Conservation (phyloP, 805 yeast species). For the Saccharomycodes ludwigii region DNA sequence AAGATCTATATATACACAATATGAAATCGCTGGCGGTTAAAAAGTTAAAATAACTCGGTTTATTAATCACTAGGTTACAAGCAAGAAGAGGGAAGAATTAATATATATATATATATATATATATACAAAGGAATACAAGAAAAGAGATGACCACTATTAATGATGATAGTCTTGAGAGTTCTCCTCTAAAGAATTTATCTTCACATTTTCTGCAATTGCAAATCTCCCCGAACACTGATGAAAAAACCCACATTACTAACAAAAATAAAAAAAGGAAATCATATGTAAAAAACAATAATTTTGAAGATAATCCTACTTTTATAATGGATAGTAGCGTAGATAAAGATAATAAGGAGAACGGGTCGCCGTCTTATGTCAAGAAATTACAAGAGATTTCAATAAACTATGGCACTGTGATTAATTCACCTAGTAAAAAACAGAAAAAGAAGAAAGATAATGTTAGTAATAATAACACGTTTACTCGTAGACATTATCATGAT, state of each 20-base stretch:
- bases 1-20: neutral
- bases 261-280: too few species aligned
- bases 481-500: too few species aligned
- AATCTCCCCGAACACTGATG: too few species aligned
- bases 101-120: neutral
- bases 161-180: neutral
- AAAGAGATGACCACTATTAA: neutral
- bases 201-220: too few species aligned
- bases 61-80: neutral
- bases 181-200: slow-evolving; percentile 1
- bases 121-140: neutral
- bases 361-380: too few species aligned
- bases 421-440: slow-evolving; percentile 1
- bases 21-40: too few species aligned
- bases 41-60: too few species aligned
- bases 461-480: too few species aligned
- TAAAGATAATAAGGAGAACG: neutral
- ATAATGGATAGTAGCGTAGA: neutral
- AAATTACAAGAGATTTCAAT: neutral
- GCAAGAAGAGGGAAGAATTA: neutral
- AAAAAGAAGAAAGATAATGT: too few species aligned
- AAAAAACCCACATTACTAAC: too few species aligned
- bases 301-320: neutral
- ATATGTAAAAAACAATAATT: neutral
- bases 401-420: slow-evolving; percentile 1